These are phyloP conservation scores for Chamaecrista fasciculata DNA, from an alignment of 306 rosid genomes.

Conservation along the genomic window DNA sequence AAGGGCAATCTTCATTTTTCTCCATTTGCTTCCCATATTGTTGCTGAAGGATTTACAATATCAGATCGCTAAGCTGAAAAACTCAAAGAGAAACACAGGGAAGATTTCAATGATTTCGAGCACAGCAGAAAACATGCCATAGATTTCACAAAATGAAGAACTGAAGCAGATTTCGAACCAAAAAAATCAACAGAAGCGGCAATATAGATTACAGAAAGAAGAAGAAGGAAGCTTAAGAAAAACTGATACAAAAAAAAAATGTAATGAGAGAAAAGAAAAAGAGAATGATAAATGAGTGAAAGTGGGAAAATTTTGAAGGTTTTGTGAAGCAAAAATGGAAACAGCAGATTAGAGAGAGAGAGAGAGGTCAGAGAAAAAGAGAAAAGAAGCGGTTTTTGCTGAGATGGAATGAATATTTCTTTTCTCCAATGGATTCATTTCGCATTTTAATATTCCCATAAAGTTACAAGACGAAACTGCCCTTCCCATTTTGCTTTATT, in stretches of 20 bases:
- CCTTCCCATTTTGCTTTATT: not conserved
- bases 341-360: not conserved
- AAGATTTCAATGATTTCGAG: not conserved
- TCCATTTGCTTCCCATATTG: constrained; percentile 82
- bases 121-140: not conserved
- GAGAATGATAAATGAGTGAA: not conserved
- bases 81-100: not conserved
- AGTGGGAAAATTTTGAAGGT: too few species aligned
- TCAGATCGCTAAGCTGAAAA: constrained; percentile 21
- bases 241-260: not conserved
- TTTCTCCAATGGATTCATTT: not conserved
- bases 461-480: constrained; percentile 12
- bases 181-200: not conserved
- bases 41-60: not conserved
- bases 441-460: not conserved
- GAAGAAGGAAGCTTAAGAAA: not conserved
- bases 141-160: not conserved
- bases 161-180: not conserved
- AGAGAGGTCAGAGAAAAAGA: not conserved
- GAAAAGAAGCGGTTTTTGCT: not conserved
- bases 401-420: not conserved
- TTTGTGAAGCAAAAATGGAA: too few species aligned
- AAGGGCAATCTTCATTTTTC: constrained; percentile 72
- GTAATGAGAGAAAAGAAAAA: not conserved
- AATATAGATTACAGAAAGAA: not conserved